A percentile compares a stretch with the other conserved stretches of the same genome.
These are phyloP conservation scores for Monilinia aucupariae DNA, from an alignment of 2,329 filamentous ascomycete genomes.

Conservation along the genomic window DNA sequence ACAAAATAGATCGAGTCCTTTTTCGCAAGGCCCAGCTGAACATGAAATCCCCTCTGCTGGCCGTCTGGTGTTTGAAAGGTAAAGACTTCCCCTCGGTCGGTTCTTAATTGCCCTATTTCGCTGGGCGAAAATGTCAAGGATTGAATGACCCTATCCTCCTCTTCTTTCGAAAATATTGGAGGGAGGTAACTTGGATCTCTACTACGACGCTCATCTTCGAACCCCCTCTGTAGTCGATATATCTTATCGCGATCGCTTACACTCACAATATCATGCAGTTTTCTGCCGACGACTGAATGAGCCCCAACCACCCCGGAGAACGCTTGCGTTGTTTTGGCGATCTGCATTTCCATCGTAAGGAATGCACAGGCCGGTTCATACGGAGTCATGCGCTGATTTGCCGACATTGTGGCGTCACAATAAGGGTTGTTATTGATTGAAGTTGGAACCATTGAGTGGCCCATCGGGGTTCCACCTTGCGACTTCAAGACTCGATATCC, in stretches of 20 bases:
- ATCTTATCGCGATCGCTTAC: slow-evolving; percentile 50
- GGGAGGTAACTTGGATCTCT: slow-evolving; percentile 57
- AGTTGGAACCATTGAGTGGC: slow-evolving; percentile 44
- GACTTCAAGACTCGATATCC: slow-evolving; percentile 52
- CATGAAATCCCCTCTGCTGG: slow-evolving; percentile 44
- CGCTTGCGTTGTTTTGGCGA: slow-evolving; percentile 50
- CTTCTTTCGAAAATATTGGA: slow-evolving; percentile 52
- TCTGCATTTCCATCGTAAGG: slow-evolving; percentile 52
- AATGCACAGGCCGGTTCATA: slow-evolving; percentile 51
- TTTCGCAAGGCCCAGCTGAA: slow-evolving; percentile 54
- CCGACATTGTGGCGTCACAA: slow-evolving; percentile 31
- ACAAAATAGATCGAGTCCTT: slow-evolving; percentile 59
- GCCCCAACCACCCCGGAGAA: slow-evolving; percentile 53
- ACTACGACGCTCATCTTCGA: slow-evolving; percentile 51
- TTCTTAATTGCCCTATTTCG: slow-evolving; percentile 47
- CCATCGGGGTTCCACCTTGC: slow-evolving; percentile 38
- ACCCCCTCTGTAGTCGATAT: slow-evolving; percentile 44
- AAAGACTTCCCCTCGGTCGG: slow-evolving; percentile 51
- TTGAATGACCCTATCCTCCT: slow-evolving; percentile 51
- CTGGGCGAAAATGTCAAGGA: slow-evolving; percentile 49
- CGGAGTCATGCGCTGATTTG: slow-evolving; percentile 33
- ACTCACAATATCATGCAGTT: slow-evolving; percentile 50
- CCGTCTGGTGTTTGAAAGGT: slow-evolving; percentile 50
- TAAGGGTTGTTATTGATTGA: slow-evolving; percentile 47
- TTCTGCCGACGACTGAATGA: slow-evolving; percentile 43